Base-by-base conservation (phyloP, 805 yeast genomes). In the Nakazawaea sp. region DNA sequence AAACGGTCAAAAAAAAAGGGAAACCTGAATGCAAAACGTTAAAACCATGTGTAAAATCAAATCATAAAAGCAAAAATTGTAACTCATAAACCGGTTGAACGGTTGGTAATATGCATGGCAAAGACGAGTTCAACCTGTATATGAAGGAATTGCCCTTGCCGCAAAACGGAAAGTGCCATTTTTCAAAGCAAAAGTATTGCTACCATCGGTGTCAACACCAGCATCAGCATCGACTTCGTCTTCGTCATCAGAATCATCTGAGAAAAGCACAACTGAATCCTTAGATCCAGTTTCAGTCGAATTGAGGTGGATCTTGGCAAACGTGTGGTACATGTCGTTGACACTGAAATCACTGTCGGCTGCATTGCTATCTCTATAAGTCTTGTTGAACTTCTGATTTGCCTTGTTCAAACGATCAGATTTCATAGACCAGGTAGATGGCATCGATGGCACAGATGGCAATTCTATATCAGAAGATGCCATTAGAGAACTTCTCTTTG, bases 321-420 rank as follows among this genome's bases (percentile, higher is more conserved):
- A 39, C 3, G 42, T 34, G 29, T 39, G 42, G 30, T 26, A 39
- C 42, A 39, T 39, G 24, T 39, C 42, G 31, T 39, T 39, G 15
- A 39, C 38, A 17, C 18, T 23, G 15, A 38, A 32, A 4, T 32
- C 41, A 13, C n/a, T n/a, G n/a, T n/a, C n/a, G n/a, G n/a, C n/a
- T 24, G 30, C 21, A n/a, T 30, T 23, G 18, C 17, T 15, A 9
- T 23, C 24, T 7, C 12, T 26, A 17, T 34, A 39, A 21, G 30
- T 19, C 18, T 37, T 37, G 15, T 37, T 18, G 25, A 27, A 37
- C 17, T 32, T 37, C 18, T 27, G 29, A 13, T 37, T 37, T 11
- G 27, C 16, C n/a, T 31, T 36, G 12, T 13, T 19, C 29, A 35
- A 18, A 18, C 32, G 24, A 6, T 24, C 33, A 21, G 29, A 19